A percentile compares a stretch with the other conserved stretches of the same genome.
Conservation (phyloP, 1,139 yeast genomes). For the Kodamaea anthophila region DNA sequence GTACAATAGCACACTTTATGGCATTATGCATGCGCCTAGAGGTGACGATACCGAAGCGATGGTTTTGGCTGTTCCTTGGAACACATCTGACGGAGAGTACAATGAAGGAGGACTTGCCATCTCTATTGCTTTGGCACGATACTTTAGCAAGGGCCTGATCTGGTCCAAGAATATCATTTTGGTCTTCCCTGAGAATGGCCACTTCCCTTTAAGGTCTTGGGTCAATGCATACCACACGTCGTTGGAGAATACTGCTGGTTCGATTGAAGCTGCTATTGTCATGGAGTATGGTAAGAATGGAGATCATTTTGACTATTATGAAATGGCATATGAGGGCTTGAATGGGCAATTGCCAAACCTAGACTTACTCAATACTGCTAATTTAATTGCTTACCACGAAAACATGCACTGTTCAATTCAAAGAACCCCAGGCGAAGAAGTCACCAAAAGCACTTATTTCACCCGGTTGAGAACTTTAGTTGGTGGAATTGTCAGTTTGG, state of each 20-base stretch:
- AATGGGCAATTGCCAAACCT: slow-evolving; percentile 95
- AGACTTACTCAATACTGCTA: slow-evolving; percentile 80
- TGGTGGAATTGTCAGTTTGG: slow-evolving; percentile 60
- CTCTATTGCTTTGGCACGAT: slow-evolving; percentile 67
- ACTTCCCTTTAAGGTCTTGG: slow-evolving; percentile 73
- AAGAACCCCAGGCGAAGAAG: slow-evolving; percentile 43
- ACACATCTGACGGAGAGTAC: slow-evolving; percentile 46
- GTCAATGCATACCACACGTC: slow-evolving; percentile 89
- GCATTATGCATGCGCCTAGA: slow-evolving; percentile 83
- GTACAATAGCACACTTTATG: slow-evolving; percentile 55
- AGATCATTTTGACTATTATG: slow-evolving; percentile 71
- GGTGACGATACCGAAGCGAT: slow-evolving; percentile 97
- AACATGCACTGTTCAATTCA: slow-evolving; percentile 67
- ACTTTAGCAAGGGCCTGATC: slow-evolving; percentile 77
- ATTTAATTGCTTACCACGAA: slow-evolving; percentile 66
- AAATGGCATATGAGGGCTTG: slow-evolving; percentile 76
- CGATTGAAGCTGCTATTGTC: slow-evolving; percentile 86
- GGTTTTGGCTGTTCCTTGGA: slow-evolving; percentile 89
- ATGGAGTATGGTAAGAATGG: slow-evolving; percentile 66
- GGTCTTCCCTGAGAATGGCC: slow-evolving; percentile 73
- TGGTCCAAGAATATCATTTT: slow-evolving; percentile 94
- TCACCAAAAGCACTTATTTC: slow-evolving; percentile 40
- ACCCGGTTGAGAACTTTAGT: slow-evolving; percentile 56
- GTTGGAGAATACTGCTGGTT: slow-evolving; percentile 87
- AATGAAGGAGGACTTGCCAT: slow-evolving; percentile 82